These are phyloP conservation scores for Epipyxis sp. DNA, from an alignment of 108 stramenopile genomes.

Conservation along the genomic window DNA sequence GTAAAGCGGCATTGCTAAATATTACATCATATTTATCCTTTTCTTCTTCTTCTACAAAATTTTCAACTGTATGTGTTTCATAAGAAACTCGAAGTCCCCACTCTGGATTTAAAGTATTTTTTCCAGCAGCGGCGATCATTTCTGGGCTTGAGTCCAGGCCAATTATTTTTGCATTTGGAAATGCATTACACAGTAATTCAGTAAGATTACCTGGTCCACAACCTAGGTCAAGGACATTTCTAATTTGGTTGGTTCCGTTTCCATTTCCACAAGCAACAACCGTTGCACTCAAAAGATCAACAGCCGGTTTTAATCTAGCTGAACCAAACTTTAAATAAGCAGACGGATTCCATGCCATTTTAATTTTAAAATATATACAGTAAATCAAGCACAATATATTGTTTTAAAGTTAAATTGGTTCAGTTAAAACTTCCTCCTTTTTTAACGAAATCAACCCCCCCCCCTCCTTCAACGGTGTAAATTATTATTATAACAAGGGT, in stretches of 20 bases:
- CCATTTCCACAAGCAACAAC: not conserved
- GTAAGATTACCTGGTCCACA: constrained; percentile 10
- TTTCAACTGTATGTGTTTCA: not conserved
- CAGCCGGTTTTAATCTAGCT: not conserved
- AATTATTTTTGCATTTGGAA: not conserved
- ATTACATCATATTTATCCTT: constrained; percentile 21
- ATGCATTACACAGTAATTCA: not conserved
- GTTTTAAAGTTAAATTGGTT: no score
- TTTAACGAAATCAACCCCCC: no score
- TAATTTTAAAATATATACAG: no score
- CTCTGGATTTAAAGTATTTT: not conserved
- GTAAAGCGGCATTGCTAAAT: not conserved
- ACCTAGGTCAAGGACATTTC: not conserved
- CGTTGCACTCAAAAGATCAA: not conserved
- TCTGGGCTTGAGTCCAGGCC: not conserved
- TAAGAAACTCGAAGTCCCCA: not conserved
- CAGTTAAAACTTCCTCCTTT: no score
- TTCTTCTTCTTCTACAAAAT: not conserved
- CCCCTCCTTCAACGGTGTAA: no score
- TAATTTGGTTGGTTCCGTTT: not conserved
- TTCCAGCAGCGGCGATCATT: not conserved
- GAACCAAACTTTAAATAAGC: not conserved
- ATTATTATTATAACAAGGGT: no score
- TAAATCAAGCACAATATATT: no score
- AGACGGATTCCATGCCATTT: not conserved